Evolutionary conservation across 768 basidiomycete genomes (phyloP), one percentile per base, ranked within the genome.

Genomic region (Ramaria rubella): DNA sequence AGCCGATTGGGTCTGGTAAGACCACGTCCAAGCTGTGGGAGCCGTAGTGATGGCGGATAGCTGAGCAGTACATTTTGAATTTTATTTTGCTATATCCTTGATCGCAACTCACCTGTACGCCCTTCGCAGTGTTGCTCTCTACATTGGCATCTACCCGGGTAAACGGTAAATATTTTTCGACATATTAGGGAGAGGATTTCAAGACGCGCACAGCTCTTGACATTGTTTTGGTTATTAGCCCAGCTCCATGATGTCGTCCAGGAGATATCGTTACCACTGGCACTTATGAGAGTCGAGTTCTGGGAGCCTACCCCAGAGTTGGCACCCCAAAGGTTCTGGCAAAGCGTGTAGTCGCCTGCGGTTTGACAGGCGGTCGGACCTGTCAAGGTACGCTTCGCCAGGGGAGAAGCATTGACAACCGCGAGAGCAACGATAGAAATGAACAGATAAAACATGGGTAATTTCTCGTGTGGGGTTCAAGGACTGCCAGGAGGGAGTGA

Each of bases 311-410:
- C 73, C 14, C 81, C 81, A 17, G 70, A 59, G 6, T 77, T 50
- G 19, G 64, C 61, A 14, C 79, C 80, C 81, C 81, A 83, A 23
- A 79, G 75, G 64, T 83, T 80, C 63, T 81, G 77, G 69, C 81
- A 82, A 43, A 82, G 73, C 0, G 72, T 75, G 64, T 70, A 83
- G 12, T 66, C 64, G 2, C 80, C 80, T 3, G 75, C 76, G 1
- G 77, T 67, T 42, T 67, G 59, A 63, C 80, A 81, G 58, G 72
- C 67, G 38, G 63, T 76, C 55, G 69, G 71, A 2, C 80, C 80
- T 5, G 70, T 67, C 51, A 81, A 70, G 6, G 75, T 75, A 38
- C 36, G 36, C n/a, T n/a, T 38, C 11, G 11, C n/a, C 36, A 38
- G n/a, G 36, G 36, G 36, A n/a, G 36, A 38, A 11, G 36, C 36